phyloP scores from a whole-genome alignment of 805 yeast species.

The Candida glaebosa region DNA sequence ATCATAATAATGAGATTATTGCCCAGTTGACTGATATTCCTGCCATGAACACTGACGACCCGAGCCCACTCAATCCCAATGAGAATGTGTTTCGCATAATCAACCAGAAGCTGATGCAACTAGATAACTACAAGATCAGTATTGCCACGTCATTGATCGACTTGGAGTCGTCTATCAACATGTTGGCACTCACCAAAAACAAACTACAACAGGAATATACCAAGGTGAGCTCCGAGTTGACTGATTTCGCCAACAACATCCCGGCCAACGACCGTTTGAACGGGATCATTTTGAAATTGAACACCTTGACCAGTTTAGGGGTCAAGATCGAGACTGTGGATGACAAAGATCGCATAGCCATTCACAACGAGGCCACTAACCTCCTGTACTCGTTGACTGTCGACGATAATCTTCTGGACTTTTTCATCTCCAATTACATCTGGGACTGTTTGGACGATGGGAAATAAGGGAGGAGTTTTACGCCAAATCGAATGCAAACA shows the following conservation, averaged over 20 bases:
- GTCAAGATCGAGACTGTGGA: slow-evolving; percentile 40
- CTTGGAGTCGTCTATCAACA: slow-evolving; percentile 40
- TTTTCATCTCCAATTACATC: slow-evolving; percentile 67
- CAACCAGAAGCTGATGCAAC: slow-evolving; percentile 21
- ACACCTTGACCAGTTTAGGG: slow-evolving; percentile 60
- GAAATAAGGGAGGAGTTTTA: not conserved
- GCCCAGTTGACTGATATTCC: not conserved
- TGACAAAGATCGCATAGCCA: slow-evolving; percentile 34
- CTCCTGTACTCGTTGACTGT: slow-evolving; percentile 49
- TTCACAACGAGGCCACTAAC: slow-evolving; percentile 46
- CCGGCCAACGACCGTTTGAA: slow-evolving; percentile 3
- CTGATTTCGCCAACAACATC: slow-evolving; percentile 20
- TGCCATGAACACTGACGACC: not conserved
- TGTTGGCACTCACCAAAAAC: slow-evolving; percentile 28
- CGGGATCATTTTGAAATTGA: slow-evolving; percentile 46
- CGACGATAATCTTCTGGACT: slow-evolving; percentile 56
- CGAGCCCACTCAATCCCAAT: not conserved
- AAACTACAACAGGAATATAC: slow-evolving; percentile 36
- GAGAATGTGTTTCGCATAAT: slow-evolving; percentile 1
- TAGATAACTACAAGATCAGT: slow-evolving; percentile 46
- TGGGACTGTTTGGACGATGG: slow-evolving; percentile 55
- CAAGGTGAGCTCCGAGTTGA: slow-evolving; percentile 27
- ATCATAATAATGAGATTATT: slow-evolving; percentile 16
- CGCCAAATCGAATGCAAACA: too few relatives aligned
- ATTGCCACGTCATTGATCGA: slow-evolving; percentile 53